These are phyloP conservation scores for Picochlorum sp. DNA, from an alignment of 139 green algal genomes.

Conservation along the genomic window DNA sequence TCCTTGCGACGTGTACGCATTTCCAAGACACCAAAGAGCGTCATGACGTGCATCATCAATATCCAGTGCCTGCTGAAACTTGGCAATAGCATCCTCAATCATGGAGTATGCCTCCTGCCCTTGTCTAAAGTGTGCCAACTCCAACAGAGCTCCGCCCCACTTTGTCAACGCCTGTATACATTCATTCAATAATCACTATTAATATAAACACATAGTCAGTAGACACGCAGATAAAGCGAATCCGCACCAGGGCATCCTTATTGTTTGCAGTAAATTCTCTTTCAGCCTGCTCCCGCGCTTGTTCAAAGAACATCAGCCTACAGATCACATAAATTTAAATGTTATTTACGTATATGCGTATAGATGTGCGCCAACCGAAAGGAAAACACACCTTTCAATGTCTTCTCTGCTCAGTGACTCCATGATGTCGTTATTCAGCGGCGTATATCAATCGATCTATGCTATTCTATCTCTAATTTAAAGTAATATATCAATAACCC, in stretches of 20 bases:
- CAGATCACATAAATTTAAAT: background rate
- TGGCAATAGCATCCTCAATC: slow-evolving; percentile 80
- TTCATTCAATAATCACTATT: background rate
- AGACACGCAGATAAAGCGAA: background rate
- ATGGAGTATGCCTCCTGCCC: slow-evolving; percentile 72
- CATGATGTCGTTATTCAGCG: slow-evolving; percentile 5
- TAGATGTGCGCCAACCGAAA: background rate
- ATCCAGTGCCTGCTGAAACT: slow-evolving; percentile 71
- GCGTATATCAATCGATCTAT: too few relatives aligned
- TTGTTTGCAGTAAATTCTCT: slow-evolving; percentile 67
- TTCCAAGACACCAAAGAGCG: slow-evolving; percentile 93
- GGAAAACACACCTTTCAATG: slow-evolving; percentile 19
- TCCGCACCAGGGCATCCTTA: slow-evolving; percentile 65
- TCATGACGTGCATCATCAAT: slow-evolving; percentile 70
- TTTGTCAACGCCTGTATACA: slow-evolving; percentile 74
- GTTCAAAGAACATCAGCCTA: slow-evolving; percentile 91
- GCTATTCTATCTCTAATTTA: slow-evolving; percentile 4
- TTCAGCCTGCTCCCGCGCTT: slow-evolving; percentile 63
- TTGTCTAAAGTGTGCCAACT: slow-evolving; percentile 92
- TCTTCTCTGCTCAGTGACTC: slow-evolving; percentile 26
- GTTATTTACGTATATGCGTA: background rate
- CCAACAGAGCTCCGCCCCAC: slow-evolving; percentile 89
- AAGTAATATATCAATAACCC: background rate
- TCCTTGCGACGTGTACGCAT: slow-evolving; percentile 78
- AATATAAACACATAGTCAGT: background rate